Percentiles rank a stretch among this genome's conserved stretches.
These are phyloP conservation scores for Debaryomyces subglobosus DNA, from an alignment of 1,139 yeast genomes.

Conservation along the genomic window DNA sequence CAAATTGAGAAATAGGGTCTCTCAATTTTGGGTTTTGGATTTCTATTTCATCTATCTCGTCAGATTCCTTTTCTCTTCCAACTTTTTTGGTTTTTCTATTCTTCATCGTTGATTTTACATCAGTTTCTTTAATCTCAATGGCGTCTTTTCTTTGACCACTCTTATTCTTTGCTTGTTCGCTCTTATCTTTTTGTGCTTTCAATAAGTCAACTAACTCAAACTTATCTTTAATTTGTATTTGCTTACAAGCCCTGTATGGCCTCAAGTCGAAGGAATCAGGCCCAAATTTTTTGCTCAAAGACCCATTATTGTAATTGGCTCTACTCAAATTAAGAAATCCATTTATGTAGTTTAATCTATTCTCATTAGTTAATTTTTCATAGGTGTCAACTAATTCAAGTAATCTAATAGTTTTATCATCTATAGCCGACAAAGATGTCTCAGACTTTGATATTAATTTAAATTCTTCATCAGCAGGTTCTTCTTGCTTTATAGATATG, in stretches of 20 bases:
- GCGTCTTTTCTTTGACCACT: not conserved
- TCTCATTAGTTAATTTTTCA: conserved; percentile 25
- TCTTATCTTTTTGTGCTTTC: conserved; percentile 3
- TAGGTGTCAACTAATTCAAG: conserved; percentile 34
- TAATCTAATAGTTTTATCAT: conserved; percentile 24
- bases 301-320: conserved; percentile 35
- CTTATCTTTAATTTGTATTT: conserved; percentile 15
- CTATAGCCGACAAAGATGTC: conserved; percentile 15
- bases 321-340: conserved; percentile 43
- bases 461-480: conserved; percentile 9
- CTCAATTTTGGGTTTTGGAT: conserved; percentile 11
- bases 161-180: conserved; percentile 1
- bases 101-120: conserved; percentile 1
- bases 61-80: conserved; percentile 1
- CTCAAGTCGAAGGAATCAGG: conserved; percentile 33
- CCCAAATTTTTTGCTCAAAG: conserved; percentile 26
- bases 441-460: conserved; percentile 7
- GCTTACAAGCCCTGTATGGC: conserved; percentile 29
- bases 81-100: conserved; percentile 2
- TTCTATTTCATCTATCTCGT: not conserved
- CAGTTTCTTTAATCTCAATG: not conserved
- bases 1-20: conserved; percentile 56
- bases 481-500: conserved; percentile 12
- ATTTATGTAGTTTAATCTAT: conserved; percentile 26
- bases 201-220: conserved; percentile 18